Conservation (phyloP, 441 rosid species). For the Syzygium syzygioides region DNA sequence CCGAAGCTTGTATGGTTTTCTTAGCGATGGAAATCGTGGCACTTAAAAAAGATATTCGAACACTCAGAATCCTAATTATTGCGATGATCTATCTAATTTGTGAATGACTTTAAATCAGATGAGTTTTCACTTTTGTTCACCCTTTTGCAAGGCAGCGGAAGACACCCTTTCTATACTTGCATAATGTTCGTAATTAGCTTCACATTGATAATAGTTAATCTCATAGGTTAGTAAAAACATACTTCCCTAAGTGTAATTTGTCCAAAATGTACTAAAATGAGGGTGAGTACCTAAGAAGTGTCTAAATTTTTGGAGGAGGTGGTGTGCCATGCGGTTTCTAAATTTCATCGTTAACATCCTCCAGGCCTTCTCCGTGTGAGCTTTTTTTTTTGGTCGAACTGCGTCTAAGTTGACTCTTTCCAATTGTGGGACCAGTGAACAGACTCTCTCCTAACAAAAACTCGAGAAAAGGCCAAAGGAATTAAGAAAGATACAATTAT, state of each 20-base stretch:
- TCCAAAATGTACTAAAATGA: not conserved
- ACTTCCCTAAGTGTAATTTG: not conserved
- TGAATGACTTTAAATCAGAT: not conserved
- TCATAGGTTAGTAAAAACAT: not conserved
- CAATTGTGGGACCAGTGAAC: not conserved
- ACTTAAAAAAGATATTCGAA: not conserved
- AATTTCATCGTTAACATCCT: too few species aligned
- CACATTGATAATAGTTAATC: not conserved
- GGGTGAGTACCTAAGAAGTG: not conserved
- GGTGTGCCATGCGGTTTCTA: too few species aligned
- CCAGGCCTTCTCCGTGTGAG: too few species aligned
- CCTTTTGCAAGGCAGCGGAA: not conserved
- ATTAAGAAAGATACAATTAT: not conserved
- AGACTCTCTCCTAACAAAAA: not conserved
- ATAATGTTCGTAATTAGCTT: not conserved
- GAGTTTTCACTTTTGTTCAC: not conserved
- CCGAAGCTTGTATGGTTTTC: not conserved
- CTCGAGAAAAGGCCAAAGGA: not conserved
- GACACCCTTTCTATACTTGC: not conserved
- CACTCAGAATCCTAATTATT: rapidly evolving
- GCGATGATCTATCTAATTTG: not conserved
- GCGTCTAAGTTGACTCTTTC: not conserved
- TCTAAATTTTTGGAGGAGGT: not conserved
- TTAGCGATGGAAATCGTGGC: not conserved
- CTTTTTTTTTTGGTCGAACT: too few species aligned